Percentiles rank a stretch among this genome's conserved stretches.
Conservation (phyloP, 345 rosid genomes). For the Citrus australasica region DNA sequence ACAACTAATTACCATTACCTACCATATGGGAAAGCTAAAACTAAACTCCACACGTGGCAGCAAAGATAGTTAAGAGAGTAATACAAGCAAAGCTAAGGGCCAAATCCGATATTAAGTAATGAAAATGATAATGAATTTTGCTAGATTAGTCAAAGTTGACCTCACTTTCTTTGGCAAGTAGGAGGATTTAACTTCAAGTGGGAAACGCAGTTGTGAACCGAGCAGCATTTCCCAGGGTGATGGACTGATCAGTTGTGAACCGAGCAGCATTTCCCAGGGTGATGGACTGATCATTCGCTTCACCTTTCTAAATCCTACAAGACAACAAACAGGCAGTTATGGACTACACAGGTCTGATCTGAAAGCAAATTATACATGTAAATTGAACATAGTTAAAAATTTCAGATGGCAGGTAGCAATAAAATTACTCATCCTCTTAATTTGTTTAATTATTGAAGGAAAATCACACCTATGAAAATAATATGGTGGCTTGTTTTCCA, state of each 20-base stretch:
- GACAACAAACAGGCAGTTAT: not conserved
- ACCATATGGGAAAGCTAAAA: not conserved
- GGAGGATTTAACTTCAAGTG: not conserved
- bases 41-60: not conserved
- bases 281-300: not conserved
- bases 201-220: not conserved
- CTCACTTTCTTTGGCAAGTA: not conserved
- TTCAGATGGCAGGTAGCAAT: not conserved
- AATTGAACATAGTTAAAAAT: not conserved
- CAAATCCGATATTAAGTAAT: not conserved
- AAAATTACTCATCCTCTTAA: not conserved
- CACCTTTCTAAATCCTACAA: not conserved
- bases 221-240: not conserved
- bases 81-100: not conserved
- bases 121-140: not conserved
- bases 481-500: not conserved
- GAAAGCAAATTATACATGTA: not conserved
- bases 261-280: not conserved
- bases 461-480: not conserved
- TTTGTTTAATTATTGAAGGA: conserved; percentile 7
- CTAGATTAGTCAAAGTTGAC: not conserved
- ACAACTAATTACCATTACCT: not conserved
- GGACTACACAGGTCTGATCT: not conserved
- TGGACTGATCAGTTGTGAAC: not conserved
- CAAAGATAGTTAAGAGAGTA: not conserved